phyloP scores from a whole-genome alignment of 257 asterid genomes.

The Solanum sejunctum region DNA sequence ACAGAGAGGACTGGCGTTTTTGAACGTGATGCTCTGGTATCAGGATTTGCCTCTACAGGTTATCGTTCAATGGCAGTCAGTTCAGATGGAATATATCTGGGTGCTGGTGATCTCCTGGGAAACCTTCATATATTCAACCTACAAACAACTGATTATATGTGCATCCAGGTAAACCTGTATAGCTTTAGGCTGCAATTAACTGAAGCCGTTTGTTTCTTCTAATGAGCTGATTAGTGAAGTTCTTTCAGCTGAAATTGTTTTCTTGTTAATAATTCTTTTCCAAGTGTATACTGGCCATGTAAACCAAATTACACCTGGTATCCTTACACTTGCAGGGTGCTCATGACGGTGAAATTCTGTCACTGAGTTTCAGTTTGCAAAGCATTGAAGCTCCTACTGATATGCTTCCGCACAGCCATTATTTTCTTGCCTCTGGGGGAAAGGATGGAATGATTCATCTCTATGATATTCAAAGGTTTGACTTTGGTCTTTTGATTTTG shows the following conservation, averaged over 20 bases:
- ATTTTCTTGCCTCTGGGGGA: conserved; percentile 53
- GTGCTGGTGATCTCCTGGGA: conserved; percentile 67
- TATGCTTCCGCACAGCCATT: conserved; percentile 16
- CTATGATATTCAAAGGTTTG: conserved; percentile 46
- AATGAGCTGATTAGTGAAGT: neutral
- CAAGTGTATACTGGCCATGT: neutral
- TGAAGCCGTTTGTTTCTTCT: conserved; percentile 3
- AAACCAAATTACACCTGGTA: neutral
- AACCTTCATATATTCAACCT: conserved; percentile 52
- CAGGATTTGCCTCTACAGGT: conserved; percentile 30
- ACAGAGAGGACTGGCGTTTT: conserved; percentile 57
- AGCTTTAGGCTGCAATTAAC: neutral
- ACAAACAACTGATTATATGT: conserved; percentile 25
- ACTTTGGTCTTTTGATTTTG: neutral
- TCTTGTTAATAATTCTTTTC: neutral
- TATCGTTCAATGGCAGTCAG: conserved; percentile 59
- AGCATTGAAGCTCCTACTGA: conserved; percentile 10
- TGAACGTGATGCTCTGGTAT: conserved; percentile 51
- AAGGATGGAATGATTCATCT: conserved; percentile 49
- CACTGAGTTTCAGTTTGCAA: conserved; percentile 37
- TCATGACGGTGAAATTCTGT: conserved; percentile 52
- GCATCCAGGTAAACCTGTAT: conserved; percentile 31
- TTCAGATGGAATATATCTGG: conserved; percentile 61
- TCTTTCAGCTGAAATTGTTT: neutral
- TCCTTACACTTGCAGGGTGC: conserved; percentile 35